Evolutionary conservation across 495 filamentous ascomycete species (phyloP).

Genomic region (Saxispiralis lemnorum): DNA sequence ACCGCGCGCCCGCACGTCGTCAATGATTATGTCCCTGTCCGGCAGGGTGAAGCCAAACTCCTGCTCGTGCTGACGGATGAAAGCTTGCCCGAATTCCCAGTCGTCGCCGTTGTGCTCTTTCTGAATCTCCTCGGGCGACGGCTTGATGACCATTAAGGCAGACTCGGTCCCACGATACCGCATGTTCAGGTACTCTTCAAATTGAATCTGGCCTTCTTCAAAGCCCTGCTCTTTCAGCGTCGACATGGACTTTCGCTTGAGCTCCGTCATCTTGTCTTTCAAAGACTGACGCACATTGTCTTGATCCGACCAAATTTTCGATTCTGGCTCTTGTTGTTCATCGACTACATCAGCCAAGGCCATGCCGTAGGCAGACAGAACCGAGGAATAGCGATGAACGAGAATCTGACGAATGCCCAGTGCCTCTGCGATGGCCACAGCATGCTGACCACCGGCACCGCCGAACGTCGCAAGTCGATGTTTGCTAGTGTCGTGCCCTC

Average conservation of each 20-base stretch:
- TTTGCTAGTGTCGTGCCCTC: conserved; percentile 78
- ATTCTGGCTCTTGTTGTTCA: conserved; percentile 79
- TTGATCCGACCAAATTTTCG: conserved; percentile 52
- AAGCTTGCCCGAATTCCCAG: conserved; percentile 68
- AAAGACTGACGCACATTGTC: conserved; percentile 26
- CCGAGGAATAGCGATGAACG: conserved; percentile 81
- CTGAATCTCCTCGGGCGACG: conserved; percentile 37
- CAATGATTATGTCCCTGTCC: conserved; percentile 76
- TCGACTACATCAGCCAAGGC: conserved; percentile 88
- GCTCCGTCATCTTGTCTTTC: conserved; percentile 36
- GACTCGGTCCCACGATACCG: conserved; percentile 77
- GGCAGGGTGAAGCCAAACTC: conserved; percentile 90
- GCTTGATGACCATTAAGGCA: conserved; percentile 63
- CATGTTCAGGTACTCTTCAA: conserved; percentile 82
- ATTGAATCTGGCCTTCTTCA: conserved; percentile 48
- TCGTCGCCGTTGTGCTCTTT: conserved; percentile 44
- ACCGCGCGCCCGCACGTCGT: conserved; percentile 76
- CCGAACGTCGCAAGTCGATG: conserved; percentile 86
- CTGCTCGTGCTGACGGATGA: conserved; percentile 72
- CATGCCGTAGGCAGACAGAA: conserved; percentile 94
- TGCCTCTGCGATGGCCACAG: conserved; percentile 81
- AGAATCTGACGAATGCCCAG: conserved; percentile 77
- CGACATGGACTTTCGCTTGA: conserved; percentile 49
- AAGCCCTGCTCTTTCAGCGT: conserved; percentile 61
- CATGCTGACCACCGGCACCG: conserved; percentile 89